Base-by-base conservation (phyloP, 1,139 yeast genomes). In the Kodamaea sp. region DNA sequence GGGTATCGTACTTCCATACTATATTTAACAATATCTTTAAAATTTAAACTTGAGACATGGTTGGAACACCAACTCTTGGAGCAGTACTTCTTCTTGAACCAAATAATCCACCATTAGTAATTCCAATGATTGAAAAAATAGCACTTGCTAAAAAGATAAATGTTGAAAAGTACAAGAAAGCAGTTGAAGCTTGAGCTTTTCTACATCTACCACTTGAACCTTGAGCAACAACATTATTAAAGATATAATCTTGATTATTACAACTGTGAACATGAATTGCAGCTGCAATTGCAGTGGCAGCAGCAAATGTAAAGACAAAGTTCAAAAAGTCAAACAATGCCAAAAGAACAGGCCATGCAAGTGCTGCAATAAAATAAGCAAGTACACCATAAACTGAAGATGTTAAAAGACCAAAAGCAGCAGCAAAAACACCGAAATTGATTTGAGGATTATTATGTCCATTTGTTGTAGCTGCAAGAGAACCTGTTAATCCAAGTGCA, bases 261-360 rank as follows among this genome's bases (percentile, higher is more conserved):
- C 98, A 92, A 35, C 95, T 84, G 77, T 89, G 96, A 47, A 73
- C 77, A 65, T 88, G 79, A 62, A 85, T 81, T 55, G 82, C 94
- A 48, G 89, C 95, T 42, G 97, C 97, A 62, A 92, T 71, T 39
- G 96, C 96, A 42, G 95, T 80, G 51, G 92, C 97, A 52, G 87
- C 97, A 41, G 97, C 81, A 67, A 92, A 87, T 44, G 96, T 82
- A 79, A 92, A 90, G 51, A 90, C 85, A 58, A 82, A 70, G 78
- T 89, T 88, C 66, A 92, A 73, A 67, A 88, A 82, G 75, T 92
- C 98, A 58, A 87, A 69, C 41, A 71, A 55, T 42, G 83, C 79
- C 61, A 87, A 67, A 50, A 89, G 63, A 42, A 86, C 66, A 52
- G 97, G 97, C 84, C 94, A 86, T 36, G 96, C 95, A 48, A 90